Base-by-base conservation (phyloP, 2,329 filamentous ascomycete species). In the Diplodia corticola region DNA sequence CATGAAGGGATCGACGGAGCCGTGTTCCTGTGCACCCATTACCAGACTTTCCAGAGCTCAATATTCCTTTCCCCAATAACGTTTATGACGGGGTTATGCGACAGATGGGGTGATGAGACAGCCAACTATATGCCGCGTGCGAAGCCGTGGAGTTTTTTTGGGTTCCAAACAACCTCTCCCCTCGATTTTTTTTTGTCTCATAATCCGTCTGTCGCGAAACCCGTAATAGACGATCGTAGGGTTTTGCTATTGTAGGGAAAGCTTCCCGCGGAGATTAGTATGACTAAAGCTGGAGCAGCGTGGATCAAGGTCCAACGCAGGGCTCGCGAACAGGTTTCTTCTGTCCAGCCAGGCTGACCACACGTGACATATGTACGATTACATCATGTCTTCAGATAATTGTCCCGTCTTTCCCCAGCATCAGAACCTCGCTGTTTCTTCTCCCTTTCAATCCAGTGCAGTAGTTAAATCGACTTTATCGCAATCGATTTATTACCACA, bases 301-400 rank as follows among this genome's bases (percentile, higher is more conserved):
- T 5, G 24, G 37, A 59, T 59, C 55, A 48, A 35, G 55, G 55
- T 48, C 20, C 57, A 33, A 9, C 15, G 40, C 57, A 61, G 28
- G 57, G 57, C 49, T 61, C 44, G 28, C 57, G 57, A 61, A 20
- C 57, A 61, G 57, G 57, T 61, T 61, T 61, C 44, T 49, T 33
- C 44, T n/a, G 54, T 22, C 57, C 44, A 49, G 44, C 15, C 6
- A 49, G 57, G 44, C 57, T 61, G 44, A 61, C 28, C 26, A 6
- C 48, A 51, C 48, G 46, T 63, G 48, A 51, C 22, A 9, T 30
- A 13, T 53, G 49, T 63, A 51, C 60, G 53, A 63, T 40, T 53
- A 63, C 60, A 37, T 51, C 60, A 63, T 35, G 7, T 6, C 22
- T n/a, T 30, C 22, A 6, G 51, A 55, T 17, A 15, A 15, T 6